Evolutionary conservation across 306 rosid genomes (phyloP).

Genomic region (Malus fusca): DNA sequence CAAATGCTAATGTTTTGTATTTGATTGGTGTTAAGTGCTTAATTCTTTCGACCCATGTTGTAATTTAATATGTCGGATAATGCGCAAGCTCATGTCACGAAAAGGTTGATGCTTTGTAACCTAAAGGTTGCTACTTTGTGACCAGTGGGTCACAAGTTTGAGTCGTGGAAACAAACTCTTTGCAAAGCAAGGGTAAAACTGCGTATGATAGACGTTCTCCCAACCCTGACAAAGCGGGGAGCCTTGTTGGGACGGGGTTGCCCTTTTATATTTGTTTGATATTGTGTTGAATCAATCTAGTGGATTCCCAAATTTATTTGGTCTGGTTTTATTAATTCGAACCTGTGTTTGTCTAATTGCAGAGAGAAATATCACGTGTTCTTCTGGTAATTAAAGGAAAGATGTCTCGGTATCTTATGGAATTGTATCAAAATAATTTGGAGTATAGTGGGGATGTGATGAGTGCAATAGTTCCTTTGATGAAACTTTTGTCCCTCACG

Average conservation of each 20-base stretch:
- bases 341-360: conserved; percentile 15
- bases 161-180: too few species aligned
- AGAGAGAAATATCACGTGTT: conserved; percentile 21
- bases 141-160: too few species aligned
- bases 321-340: neutral
- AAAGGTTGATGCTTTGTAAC: too few species aligned
- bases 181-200: too few species aligned
- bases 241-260: too few species aligned
- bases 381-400: conserved; percentile 9
- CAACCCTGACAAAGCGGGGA: too few species aligned
- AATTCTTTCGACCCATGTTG: neutral
- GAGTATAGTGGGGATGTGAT: conserved; percentile 36
- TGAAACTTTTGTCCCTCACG: conserved; percentile 64
- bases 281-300: neutral
- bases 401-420: conserved; percentile 33
- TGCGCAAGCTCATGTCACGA: neutral
- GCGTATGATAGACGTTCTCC: too few species aligned
- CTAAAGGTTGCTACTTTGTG: too few species aligned
- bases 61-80: neutral
- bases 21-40: too few species aligned
- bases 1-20: too few species aligned
- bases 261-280: neutral
- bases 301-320: neutral
- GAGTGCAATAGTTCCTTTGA: conserved; percentile 60
- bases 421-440: conserved; percentile 13